Base-by-base conservation (phyloP, 176 grass and related monocot species). In the Cenchrus americanus region DNA sequence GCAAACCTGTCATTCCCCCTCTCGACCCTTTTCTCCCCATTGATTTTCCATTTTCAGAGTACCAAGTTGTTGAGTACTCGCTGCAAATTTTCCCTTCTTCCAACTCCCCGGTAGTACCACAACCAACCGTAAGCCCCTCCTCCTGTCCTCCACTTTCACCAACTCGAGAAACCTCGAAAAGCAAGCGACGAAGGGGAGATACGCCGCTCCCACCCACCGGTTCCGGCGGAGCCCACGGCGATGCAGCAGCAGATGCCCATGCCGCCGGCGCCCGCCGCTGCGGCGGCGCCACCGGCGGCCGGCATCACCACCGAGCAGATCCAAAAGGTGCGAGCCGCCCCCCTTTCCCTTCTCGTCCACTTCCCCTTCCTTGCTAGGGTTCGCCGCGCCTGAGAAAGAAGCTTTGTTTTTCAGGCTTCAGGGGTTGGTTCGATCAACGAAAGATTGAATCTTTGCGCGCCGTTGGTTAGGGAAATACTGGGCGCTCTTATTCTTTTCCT, bases 291-390 rank as follows among this genome's bases (percentile, higher is more conserved):
- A 5, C 78, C 87, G 62, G 70, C 89, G 67, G 82, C 84, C 73
- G 88, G 86, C 69, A 94, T 97, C 81, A 94, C 94, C 75, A 97
- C 94, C 60, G 94, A 97, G 82, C 94, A 97, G 91, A 97, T 97
- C 90, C 94, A 97, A 79, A 97, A 97, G 91, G 94, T 97, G 73
- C 68, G 26, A 30, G 12, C 44, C 66, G 37, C 26, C 22, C 63
- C 12, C 2, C 13, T 37, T 37, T 4, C 2, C 42, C 2, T 19
- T 12, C 42, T 42, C 15, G 1, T 2, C 1, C 59, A 0, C 34
- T 32, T 15, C 13, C 54, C 8, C 14, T 66, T 30, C 23, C 23
- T 24, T 62, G 46, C 76, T 91, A 85, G 89, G 85, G 86, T 85
- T 91, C 27, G 40, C 48, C 17, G 19, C 19, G 50, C 57, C 6